Conservation (phyloP, 75 land plant genomes). For the Cupressus sempervirens region DNA sequence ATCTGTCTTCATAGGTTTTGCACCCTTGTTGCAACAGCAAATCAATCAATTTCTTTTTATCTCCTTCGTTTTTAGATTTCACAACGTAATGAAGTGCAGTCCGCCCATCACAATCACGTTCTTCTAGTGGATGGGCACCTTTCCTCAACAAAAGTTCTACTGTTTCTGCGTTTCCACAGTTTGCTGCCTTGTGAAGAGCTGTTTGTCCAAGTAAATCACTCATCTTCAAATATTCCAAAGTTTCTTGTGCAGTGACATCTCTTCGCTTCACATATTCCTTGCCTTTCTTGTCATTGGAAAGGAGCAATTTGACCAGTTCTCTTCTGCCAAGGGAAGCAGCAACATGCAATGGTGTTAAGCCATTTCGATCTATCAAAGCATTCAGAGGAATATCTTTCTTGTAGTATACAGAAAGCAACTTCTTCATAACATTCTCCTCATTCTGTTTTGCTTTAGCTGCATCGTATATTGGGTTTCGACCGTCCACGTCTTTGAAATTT, state of each 20-base stretch:
- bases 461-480: too few species aligned
- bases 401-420: background rate
- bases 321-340: background rate
- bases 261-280: background rate
- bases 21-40: background rate
- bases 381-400: background rate
- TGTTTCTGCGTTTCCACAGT: background rate
- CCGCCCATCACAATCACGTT: background rate
- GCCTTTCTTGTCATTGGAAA: accelerated
- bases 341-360: background rate
- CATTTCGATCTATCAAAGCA: background rate
- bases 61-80: background rate
- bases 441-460: too few species aligned
- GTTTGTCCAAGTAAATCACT: background rate
- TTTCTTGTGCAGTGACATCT: background rate
- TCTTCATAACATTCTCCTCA: background rate
- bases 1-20: background rate
- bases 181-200: background rate
- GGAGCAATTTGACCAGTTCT: background rate
- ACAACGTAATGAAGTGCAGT: background rate
- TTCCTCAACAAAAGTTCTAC: background rate
- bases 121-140: background rate
- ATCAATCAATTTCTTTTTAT: background rate
- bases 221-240: background rate
- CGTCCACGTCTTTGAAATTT: too few species aligned